These are phyloP conservation scores for Pilatotrama ljubarskyi DNA, from an alignment of 768 basidiomycete species.

Conservation along the genomic window DNA sequence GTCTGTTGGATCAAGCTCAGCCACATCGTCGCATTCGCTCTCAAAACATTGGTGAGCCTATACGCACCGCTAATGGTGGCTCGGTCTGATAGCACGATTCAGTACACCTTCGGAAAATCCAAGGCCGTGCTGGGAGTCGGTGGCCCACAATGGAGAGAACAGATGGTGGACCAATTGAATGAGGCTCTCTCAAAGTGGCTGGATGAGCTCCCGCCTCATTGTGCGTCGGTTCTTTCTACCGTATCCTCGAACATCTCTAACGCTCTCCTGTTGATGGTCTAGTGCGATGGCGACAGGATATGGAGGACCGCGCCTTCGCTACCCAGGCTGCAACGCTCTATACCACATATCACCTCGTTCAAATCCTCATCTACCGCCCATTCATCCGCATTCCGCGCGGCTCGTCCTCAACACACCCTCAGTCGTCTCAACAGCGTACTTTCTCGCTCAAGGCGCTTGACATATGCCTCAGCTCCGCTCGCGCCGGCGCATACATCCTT, in stretches of 20 bases:
- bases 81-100: background rate
- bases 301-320: constrained; percentile 40
- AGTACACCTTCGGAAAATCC: constrained; percentile 68
- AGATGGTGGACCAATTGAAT: constrained; percentile 46
- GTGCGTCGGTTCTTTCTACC: constrained; percentile 21
- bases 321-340: constrained; percentile 45
- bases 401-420: constrained; percentile 27
- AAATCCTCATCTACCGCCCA: constrained; percentile 76
- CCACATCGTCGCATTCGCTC: constrained; percentile 44
- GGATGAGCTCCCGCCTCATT: constrained; percentile 30
- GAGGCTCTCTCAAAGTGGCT: constrained; percentile 42
- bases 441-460: constrained; percentile 71
- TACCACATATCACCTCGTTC: constrained; percentile 54
- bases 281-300: constrained; percentile 46
- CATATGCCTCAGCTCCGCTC: constrained; percentile 48
- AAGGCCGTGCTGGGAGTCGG: constrained; percentile 28
- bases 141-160: constrained; percentile 30
- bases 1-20: constrained; percentile 45
- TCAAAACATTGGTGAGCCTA: constrained; percentile 45
- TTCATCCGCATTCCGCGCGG: constrained; percentile 55
- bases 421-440: constrained; percentile 35
- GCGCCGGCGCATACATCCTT: constrained; percentile 59
- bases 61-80: background rate
- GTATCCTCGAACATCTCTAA: background rate
- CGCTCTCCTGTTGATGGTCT: background rate